Base-by-base conservation (phyloP, 768 basidiomycete genomes). In the Paxillus rubicundulus region DNA sequence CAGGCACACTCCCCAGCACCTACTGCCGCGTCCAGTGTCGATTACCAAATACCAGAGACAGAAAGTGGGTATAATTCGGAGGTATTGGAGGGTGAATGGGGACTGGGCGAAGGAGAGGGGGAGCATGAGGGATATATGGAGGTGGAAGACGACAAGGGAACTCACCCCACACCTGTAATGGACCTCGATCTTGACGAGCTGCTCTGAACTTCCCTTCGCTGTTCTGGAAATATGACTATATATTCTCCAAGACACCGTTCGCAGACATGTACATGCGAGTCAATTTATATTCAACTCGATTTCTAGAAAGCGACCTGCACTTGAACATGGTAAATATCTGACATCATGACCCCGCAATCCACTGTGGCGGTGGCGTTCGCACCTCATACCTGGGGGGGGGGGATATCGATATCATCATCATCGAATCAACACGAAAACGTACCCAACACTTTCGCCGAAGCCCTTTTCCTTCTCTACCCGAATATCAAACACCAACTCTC, bases 381-480 rank as follows among this genome's bases (percentile, higher is more conserved):
- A 77, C 69, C 32, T 63, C 46, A 60, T 82, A 82, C 42, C 81
- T 82, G 52, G 20, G 40, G 50, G 48, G 52, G 20, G 40, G 50
- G 48, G 14, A 44, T 24, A 40, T 57, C 37, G 32, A 38, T 20
- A 36, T 27, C 27, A 38, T 2, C 24, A 42, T 32, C 18, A 5
- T 12, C 10, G 8, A 28, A 18, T 3, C 14, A 24, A 49, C 49
- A 37, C 7, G 54, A n/a, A 41, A 40, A 37, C 85, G 56, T 67
- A 93, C 88, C 87, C 84, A 56, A 84, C 78, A 20, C 92, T 98
- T 53, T 83, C 78, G 7, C 96, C 96, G 32, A 73, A 50, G 0
- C 96, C 96, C 63, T 91, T 94, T 57, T 77, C 75, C 58, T 80
- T 88, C 70, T 99, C 96, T 9, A 98, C 84, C 1, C 89, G 82